Evolutionary conservation across 768 basidiomycete species (phyloP).

Genomic region (Russula virescens): DNA sequence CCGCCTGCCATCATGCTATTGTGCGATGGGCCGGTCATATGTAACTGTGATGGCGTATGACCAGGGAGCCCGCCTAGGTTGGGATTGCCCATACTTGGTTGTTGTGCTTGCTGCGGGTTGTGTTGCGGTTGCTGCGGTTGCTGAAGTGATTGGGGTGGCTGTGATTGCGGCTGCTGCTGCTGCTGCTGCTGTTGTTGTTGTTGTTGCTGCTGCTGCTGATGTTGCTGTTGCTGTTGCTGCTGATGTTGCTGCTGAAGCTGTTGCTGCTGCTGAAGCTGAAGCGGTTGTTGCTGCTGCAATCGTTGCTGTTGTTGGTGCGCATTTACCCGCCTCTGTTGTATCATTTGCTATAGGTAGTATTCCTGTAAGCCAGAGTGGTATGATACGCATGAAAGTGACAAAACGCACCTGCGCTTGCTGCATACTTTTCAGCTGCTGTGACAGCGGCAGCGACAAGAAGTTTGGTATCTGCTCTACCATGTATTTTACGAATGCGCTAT

Average conservation of each 20-base stretch:
- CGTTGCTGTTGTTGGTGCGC: slow-evolving; percentile 16
- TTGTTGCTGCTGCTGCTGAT: slow-evolving; percentile 32
- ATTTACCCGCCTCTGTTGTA: slow-evolving; percentile 14
- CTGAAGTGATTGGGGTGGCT: slow-evolving; percentile 28
- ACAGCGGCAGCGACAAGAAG: slow-evolving; percentile 20
- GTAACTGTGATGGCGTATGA: slow-evolving; percentile 13
- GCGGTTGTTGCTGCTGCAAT: slow-evolving; percentile 15
- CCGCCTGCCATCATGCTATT: slow-evolving; percentile 15
- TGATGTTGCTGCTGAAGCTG: slow-evolving; percentile 11
- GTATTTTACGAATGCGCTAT: slow-evolving; percentile 21
- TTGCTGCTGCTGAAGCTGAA: slow-evolving; percentile 9
- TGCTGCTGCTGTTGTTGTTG: slow-evolving; percentile 35
- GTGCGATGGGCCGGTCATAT: slow-evolving; percentile 18
- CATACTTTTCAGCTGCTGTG: slow-evolving; percentile 18
- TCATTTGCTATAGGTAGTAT: slow-evolving; percentile 1
- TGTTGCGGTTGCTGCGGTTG: slow-evolving; percentile 28
- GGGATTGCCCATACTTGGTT: slow-evolving; percentile 18
- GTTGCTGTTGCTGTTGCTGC: slow-evolving; percentile 5
- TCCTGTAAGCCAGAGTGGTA: slow-evolving; percentile 1
- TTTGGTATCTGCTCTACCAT: slow-evolving; percentile 21
- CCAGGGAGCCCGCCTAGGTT: slow-evolving; percentile 5
- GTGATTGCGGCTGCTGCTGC: slow-evolving; percentile 32
- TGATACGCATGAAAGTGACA: no score
- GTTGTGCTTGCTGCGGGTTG: slow-evolving; percentile 30
- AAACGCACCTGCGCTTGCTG: slow-evolving; percentile 23